These are phyloP conservation scores for Claviceps humidiphila DNA, from an alignment of 2,329 filamentous ascomycete genomes.

Conservation along the genomic window DNA sequence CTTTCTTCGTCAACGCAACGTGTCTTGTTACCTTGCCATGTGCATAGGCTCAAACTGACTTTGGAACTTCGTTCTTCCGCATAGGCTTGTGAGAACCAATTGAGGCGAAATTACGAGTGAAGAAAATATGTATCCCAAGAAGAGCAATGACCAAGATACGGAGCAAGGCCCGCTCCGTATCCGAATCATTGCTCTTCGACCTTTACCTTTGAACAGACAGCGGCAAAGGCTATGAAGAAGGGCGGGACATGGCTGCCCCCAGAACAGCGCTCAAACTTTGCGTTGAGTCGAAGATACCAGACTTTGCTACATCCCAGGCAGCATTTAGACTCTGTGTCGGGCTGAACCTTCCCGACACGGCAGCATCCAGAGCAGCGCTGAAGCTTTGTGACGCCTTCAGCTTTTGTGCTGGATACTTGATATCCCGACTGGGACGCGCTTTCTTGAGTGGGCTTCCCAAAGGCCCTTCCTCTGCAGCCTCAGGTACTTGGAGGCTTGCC, in stretches of 20 bases:
- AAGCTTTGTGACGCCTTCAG: slow-evolving; percentile 19
- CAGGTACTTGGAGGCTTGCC: slow-evolving; percentile 5
- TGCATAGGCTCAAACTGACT: too few relatives aligned
- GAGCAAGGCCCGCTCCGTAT: too few relatives aligned
- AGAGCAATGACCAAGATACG: too few relatives aligned
- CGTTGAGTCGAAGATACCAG: slow-evolving; percentile 6
- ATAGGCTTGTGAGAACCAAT: too few relatives aligned
- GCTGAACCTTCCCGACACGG: slow-evolving; percentile 10
- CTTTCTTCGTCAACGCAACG: too few relatives aligned
- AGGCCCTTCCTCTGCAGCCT: slow-evolving; percentile 24
- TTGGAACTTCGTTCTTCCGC: too few relatives aligned
- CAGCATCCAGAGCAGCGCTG: slow-evolving; percentile 21
- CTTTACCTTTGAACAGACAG: slow-evolving; percentile 1
- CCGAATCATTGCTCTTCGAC: too few relatives aligned
- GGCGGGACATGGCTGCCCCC: slow-evolving; percentile 16
- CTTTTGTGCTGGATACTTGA: slow-evolving; percentile 13
- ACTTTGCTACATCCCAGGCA: slow-evolving; percentile 14
- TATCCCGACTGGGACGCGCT: slow-evolving; percentile 46
- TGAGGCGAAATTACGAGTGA: too few relatives aligned
- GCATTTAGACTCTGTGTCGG: slow-evolving; percentile 22
- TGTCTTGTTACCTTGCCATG: too few relatives aligned
- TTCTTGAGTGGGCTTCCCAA: slow-evolving; percentile 66
- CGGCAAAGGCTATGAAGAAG: slow-evolving; percentile 4
- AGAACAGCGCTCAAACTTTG: slow-evolving; percentile 24
- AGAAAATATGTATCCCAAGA: too few relatives aligned